phyloP scores from a whole-genome alignment of 2,329 filamentous ascomycete genomes.

The Colletotrichum tabaci region DNA sequence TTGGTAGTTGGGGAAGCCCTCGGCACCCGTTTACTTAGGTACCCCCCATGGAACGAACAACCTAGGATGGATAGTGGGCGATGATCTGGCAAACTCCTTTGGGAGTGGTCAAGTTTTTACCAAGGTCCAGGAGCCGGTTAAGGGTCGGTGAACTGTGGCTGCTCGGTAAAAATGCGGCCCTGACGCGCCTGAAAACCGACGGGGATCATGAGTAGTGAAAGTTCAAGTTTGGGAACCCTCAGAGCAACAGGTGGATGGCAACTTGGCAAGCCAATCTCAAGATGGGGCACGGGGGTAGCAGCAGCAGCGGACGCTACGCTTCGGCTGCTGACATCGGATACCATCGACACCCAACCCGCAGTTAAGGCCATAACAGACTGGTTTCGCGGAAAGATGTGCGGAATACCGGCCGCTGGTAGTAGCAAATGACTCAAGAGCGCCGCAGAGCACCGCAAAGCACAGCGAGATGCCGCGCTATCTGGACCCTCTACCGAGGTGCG shows the following conservation, averaged over 20 bases:
- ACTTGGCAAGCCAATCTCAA: conserved; percentile 10
- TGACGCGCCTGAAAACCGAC: conserved; percentile 12
- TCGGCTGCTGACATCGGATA: conserved; percentile 39
- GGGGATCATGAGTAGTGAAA: conserved; percentile 34
- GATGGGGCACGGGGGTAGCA: conserved; percentile 1
- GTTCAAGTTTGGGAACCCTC: conserved; percentile 5
- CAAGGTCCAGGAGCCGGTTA: conserved; percentile 32
- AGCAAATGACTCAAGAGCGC: conserved; percentile 22
- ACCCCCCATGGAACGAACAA: not conserved
- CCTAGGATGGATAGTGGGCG: not conserved
- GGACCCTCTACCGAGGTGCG: conserved; percentile 32
- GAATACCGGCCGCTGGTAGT: conserved; percentile 1
- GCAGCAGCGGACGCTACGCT: conserved; percentile 18
- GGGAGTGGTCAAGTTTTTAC: conserved; percentile 9
- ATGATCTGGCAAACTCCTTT: not conserved
- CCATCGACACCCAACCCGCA: not conserved
- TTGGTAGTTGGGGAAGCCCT: conserved; percentile 27
- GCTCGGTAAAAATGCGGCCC: conserved; percentile 11
- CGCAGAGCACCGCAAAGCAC: not conserved
- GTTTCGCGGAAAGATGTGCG: not conserved
- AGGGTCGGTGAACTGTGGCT: conserved; percentile 5
- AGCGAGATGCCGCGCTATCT: conserved; percentile 36
- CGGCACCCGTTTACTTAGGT: conserved; percentile 4
- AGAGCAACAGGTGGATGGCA: not conserved
- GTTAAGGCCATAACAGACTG: conserved; percentile 15